Evolutionary conservation across 257 asterid species (phyloP).

Genomic region (Petunia secreta): DNA sequence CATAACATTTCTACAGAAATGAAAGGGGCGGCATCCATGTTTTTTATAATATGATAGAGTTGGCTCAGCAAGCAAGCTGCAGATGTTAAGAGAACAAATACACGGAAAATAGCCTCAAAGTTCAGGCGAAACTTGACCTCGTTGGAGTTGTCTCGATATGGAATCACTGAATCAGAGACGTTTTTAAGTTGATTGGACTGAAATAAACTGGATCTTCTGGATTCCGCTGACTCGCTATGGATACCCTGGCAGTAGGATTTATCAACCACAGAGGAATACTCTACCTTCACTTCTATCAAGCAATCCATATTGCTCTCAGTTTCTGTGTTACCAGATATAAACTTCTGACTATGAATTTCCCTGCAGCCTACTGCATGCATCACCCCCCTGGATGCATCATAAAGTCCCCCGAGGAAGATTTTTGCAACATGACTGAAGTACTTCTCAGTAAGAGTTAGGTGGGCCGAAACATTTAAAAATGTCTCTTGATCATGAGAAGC

Average conservation of each 20-base stretch:
- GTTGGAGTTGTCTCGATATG: constrained; percentile 21
- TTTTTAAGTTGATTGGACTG: constrained; percentile 17
- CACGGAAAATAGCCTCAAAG: constrained; percentile 23
- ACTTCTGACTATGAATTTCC: constrained; percentile 11
- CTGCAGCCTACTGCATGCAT: constrained; percentile 38
- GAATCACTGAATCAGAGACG: constrained; percentile 24
- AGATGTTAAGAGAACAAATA: constrained; percentile 21
- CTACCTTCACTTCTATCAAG: constrained; percentile 28
- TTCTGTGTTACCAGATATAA: not conserved
- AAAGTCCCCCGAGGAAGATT: constrained; percentile 29
- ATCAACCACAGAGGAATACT: constrained; percentile 32
- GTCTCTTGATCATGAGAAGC: constrained; percentile 14
- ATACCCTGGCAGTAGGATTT: constrained; percentile 27
- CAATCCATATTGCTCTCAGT: constrained; percentile 30
- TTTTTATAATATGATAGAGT: not conserved
- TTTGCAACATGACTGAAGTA: constrained; percentile 23
- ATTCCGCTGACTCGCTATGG: constrained; percentile 27
- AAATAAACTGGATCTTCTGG: constrained; percentile 28
- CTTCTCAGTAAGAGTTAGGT: constrained; percentile 25
- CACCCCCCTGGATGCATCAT: constrained; percentile 27
- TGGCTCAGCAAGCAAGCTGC: constrained; percentile 25
- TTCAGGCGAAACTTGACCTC: not conserved
- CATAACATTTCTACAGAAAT: constrained; percentile 27
- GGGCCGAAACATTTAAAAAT: constrained; percentile 27
- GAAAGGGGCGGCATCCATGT: constrained; percentile 17